Evolutionary conservation across 306 rosid species (phyloP).

Genomic region (Citrullus colocynthis): DNA sequence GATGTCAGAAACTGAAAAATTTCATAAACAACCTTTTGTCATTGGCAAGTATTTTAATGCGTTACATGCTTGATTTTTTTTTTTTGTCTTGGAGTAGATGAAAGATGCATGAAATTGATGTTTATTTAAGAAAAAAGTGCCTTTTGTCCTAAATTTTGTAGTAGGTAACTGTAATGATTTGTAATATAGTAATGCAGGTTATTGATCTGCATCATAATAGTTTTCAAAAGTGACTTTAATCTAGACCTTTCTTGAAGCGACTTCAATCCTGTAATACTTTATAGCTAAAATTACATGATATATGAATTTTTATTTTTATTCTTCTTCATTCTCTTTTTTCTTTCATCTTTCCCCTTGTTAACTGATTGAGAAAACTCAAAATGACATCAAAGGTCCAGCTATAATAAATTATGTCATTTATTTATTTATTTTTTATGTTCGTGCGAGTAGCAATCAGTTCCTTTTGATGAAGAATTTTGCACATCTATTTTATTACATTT

Average conservation of each 20-base stretch:
- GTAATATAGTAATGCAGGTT: neutral
- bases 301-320: neutral
- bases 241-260: neutral
- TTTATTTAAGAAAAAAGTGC: neutral
- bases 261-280: neutral
- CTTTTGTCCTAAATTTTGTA: neutral
- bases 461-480: neutral
- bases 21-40: conserved; percentile 73
- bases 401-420: neutral
- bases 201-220: neutral
- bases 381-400: neutral
- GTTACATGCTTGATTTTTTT: neutral
- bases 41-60: conserved; percentile 43
- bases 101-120: neutral
- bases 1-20: conserved; percentile 38
- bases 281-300: neutral
- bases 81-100: neutral
- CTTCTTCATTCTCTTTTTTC: neutral
- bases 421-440: neutral
- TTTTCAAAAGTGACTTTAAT: neutral
- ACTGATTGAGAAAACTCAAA: neutral
- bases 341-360: neutral
- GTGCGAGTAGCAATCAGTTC: neutral
- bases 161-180: neutral
- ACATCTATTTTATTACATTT: neutral